Evolutionary conservation across 495 filamentous ascomycete species (phyloP).

Genomic region (Cladorrhinum samala): DNA sequence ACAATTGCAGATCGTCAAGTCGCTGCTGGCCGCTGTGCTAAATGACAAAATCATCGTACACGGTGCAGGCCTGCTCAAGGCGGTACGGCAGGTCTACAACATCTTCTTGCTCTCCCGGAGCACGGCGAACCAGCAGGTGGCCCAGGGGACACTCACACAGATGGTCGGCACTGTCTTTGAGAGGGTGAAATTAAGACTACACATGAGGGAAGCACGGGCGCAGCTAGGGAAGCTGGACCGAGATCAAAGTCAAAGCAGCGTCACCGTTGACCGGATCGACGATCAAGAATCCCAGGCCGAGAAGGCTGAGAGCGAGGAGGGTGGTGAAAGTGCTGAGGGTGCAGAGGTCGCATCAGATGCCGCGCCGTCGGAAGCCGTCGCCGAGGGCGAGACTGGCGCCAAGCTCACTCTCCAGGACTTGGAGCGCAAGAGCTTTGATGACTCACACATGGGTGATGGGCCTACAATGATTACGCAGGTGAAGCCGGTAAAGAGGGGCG

Average conservation of each 20-base stretch:
- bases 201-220: constrained; percentile 70
- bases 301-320: constrained; percentile 38
- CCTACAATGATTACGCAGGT: constrained; percentile 88
- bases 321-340: no score
- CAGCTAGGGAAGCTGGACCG: constrained; percentile 46
- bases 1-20: constrained; percentile 97
- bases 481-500: constrained; percentile 47
- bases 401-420: constrained; percentile 95
- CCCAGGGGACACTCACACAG: constrained; percentile 92
- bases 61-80: constrained; percentile 92
- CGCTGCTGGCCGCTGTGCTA: constrained; percentile 85
- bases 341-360: constrained; percentile 46
- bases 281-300: constrained; percentile 30
- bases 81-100: constrained; percentile 97
- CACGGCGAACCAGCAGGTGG: constrained; percentile 88
- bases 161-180: constrained; percentile 99
- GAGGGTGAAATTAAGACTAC: constrained; percentile 76
- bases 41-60: constrained; percentile 99
- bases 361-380: constrained; percentile 42
- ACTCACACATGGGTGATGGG: constrained; percentile 82
- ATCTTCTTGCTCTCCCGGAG: constrained; percentile 93
- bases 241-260: constrained; percentile 40
- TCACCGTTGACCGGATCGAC: constrained; percentile 38
- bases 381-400: constrained; percentile 42
- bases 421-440: constrained; percentile 89